Evolutionary conservation across 2,329 filamentous ascomycete species (phyloP), one percentile per base, ranked within the genome.

Genomic region (Aureobasidium sp.): DNA sequence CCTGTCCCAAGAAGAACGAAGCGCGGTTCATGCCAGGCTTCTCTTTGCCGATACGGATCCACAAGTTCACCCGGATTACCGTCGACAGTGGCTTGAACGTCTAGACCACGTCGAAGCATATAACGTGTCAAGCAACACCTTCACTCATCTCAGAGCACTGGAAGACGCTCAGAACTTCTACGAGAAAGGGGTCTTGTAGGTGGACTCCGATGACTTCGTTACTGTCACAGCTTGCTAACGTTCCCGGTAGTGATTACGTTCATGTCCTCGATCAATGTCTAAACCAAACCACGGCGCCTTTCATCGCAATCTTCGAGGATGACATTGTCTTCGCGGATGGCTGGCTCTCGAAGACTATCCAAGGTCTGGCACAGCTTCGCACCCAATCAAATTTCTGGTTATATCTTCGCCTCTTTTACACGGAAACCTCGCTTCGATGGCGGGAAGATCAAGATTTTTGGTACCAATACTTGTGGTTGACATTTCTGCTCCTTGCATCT

Each of bases 321-420:
- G 72, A 75, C 47, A 70, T 74, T 41, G 69, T 75, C 29, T 65
- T 74, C 21, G 72, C 72, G 1, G 69, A 72, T n/a, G 72, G 72
- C 16, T 75, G 73, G 73, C 54, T 74, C 39, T 61, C 67, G 7
- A 71, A 70, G 50, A 71, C 71, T 1, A 59, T 72, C n/a, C 6
- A 29, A 13, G 21, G 21, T 13, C 25, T 48, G 16, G 39, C 39
- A 37, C 5, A 15, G n/a, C n/a, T 30, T 30, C 44, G n/a, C 3
- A 34, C 10, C 10, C 48, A 37, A 15, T 3, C 10, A 13, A 15
- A 37, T 11, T 36, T 11, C 7, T 37, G 36, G 36, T 13, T 37
- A 13, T 79, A 79, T 65, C 69, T 79, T 21, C 76, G 77, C 3
- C 69, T 80, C 13, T 79, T 80, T 68, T 78, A 77, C 62, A 77